Base-by-base conservation (phyloP, 805 yeast genomes). In the Starmerella etchellsii region DNA sequence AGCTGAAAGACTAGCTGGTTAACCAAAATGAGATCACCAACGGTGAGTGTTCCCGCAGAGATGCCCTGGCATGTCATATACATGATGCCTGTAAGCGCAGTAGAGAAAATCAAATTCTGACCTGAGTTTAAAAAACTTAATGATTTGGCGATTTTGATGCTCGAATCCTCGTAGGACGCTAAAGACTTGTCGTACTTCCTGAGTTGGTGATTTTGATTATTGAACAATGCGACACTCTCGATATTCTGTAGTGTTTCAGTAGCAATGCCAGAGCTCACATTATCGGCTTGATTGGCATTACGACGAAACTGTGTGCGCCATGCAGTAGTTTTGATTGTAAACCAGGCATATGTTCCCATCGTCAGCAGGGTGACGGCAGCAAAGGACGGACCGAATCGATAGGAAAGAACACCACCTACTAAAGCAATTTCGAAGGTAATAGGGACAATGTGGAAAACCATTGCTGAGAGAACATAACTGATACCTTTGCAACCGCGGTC, bases 401-500 rank as follows among this genome's bases (percentile, higher is more conserved):
- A 88, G 14, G 95, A 84, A 50, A 91, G 66, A 33, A 91, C 81
- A 42, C 96, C 95, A 57, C 95, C 82, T 11, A 91, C 98, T 41
- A 91, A 78, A 2, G 81, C 71, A 39, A 91, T 91, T 59, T 91
- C 98, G 57, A 91, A 81, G 3, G 93, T 70, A 31, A 88, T 81
- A 8, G 98, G 98, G 26, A 88, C 66, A 28, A 91, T 87, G 58
- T 91, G 97, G 66, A 91, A 88, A n/a, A 91, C 95, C 94, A 88
- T 82, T 2, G 97, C 95, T 28, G 82, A 76, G 35, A 91, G 65
- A 4, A 91, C 96, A 53, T 81, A 87, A 11, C 93, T 78, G 40
- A 91, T 88, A 65, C 98, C 98, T 54, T 91, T 88, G 1, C 97
- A 88, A 59, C 98, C 98, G 49, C 98, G 69, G 55, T 91, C 98